Percentiles rank a stretch among this genome's conserved stretches.
Evolutionary conservation across 805 yeast genomes (phyloP).

Genomic region (Candida incommunis): DNA sequence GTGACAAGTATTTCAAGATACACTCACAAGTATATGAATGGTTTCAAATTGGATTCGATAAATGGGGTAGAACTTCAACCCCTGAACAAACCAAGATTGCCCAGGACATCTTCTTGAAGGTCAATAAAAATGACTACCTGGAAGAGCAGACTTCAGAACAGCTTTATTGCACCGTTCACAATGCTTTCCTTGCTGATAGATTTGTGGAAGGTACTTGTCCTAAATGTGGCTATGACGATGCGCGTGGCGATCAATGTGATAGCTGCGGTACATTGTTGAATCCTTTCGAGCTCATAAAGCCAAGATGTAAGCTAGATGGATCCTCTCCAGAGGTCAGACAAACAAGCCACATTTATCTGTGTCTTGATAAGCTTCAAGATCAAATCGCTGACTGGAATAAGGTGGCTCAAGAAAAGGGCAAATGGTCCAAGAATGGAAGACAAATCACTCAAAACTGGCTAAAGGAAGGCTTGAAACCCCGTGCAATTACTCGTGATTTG

Average conservation of each 20-base stretch:
- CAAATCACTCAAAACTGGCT: slow-evolving; percentile 89
- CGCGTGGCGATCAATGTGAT: slow-evolving; percentile 99
- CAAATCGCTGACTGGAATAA: slow-evolving; percentile 59
- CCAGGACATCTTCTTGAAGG: slow-evolving; percentile 74
- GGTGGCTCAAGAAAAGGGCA: slow-evolving; percentile 53
- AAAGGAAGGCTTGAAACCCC: slow-evolving; percentile 80
- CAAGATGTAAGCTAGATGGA: slow-evolving; percentile 88
- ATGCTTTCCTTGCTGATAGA: slow-evolving; percentile 89
- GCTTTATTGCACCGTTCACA: slow-evolving; percentile 79
- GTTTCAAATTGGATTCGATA: slow-evolving; percentile 91
- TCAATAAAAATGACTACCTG: slow-evolving; percentile 61
- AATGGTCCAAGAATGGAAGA: slow-evolving; percentile 85
- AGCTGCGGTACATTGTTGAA: slow-evolving; percentile 81
- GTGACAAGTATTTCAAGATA: slow-evolving; percentile 78
- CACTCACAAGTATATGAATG: slow-evolving; percentile 89
- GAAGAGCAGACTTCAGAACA: slow-evolving; percentile 85
- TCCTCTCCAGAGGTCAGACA: slow-evolving; percentile 66
- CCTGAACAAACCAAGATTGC: slow-evolving; percentile 85
- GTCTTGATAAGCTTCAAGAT: slow-evolving; percentile 73
- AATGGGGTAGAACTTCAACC: slow-evolving; percentile 95
- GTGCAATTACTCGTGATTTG: slow-evolving; percentile 94
- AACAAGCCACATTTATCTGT: slow-evolving; percentile 75
- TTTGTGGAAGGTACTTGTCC: slow-evolving; percentile 98
- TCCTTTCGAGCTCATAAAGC: slow-evolving; percentile 86
- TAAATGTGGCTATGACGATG: slow-evolving; percentile 86